Evolutionary conservation across 768 basidiomycete genomes (phyloP), one percentile per base, ranked within the genome.

Genomic region (Auricularia sp.): DNA sequence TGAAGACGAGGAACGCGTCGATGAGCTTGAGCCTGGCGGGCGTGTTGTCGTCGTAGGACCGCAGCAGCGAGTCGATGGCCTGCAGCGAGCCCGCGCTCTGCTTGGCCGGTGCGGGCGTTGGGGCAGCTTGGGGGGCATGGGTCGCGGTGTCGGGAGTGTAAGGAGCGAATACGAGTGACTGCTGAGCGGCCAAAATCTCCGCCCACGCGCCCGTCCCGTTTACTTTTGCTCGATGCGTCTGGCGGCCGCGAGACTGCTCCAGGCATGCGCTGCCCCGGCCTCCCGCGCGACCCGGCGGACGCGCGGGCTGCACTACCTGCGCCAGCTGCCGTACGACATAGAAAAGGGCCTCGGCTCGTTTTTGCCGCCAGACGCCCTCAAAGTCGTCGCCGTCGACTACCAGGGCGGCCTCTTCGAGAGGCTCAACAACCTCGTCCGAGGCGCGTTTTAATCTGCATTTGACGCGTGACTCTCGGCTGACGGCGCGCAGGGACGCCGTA

Each of bases 1-100:
- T 82, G 81, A 96, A 97, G 66, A 90, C 77, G 67, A 98, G 82
- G 80, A 98, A 98, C 7, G 86, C 77, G 78, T 99, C 97, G 73
- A 98, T 87, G 76, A 95, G 87, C 79, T 98, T 96, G 70, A 98
- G 86, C 14, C 92, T 84, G 69, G 90, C 77, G 3, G 93, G 80
- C 0, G 94, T 97, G 63, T 84, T 81, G 36, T 85, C 81, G 69
- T 77, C 76, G 80, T 98, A 98, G 21, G 90, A 85, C 70, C 80
- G 84, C 83, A 84, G 88, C 35, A 94, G 80, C 16, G 86, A 79
- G 36, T 78, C 74, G 47, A 88, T 68, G 54, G 83, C 64, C 36
- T 64, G 58, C 21, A 7, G 51, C 3, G 65, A 61, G 23, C 65
- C 14, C 21, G 61, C 56, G 23, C 29, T 29, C 61, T 34, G 16